Conservation (phyloP, 192 early-diverging fungal genomes). For the Podila verticillata region DNA sequence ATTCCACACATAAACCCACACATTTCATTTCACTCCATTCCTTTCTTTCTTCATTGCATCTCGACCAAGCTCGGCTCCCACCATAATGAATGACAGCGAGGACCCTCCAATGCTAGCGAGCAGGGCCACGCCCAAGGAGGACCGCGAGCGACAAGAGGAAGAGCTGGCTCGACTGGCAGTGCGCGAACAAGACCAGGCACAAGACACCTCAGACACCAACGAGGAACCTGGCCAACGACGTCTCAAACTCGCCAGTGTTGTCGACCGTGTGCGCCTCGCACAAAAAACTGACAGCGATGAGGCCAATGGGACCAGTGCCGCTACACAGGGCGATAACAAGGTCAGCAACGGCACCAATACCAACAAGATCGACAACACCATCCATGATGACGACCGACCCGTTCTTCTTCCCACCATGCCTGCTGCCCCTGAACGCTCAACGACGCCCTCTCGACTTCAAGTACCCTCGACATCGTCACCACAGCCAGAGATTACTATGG, state of each 20-base stretch:
- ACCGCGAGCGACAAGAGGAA: too few species aligned
- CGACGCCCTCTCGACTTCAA: background rate
- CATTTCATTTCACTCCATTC: background rate
- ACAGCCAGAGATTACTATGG: background rate
- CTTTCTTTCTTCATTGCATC: background rate
- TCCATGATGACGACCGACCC: background rate
- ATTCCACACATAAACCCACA: background rate
- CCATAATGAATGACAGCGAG: background rate
- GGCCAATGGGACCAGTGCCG: background rate
- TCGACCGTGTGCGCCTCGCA: constrained; percentile 20
- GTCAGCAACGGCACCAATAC: background rate
- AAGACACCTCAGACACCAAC: background rate
- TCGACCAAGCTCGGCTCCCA: background rate
- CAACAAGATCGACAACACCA: background rate
- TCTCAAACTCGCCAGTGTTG: constrained; percentile 10
- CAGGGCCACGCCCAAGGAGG: too few species aligned
- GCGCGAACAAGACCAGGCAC: background rate
- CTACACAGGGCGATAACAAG: background rate
- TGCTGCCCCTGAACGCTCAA: background rate
- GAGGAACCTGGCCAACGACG: constrained; percentile 11
- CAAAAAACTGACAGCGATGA: constrained; percentile 18
- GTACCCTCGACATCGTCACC: background rate
- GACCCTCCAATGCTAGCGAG: too few species aligned
- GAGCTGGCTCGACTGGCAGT: background rate
- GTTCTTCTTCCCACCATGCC: background rate